phyloP scores from a whole-genome alignment of 1,284 basidiomycete genomes.

The Megacollybia platyphylla region DNA sequence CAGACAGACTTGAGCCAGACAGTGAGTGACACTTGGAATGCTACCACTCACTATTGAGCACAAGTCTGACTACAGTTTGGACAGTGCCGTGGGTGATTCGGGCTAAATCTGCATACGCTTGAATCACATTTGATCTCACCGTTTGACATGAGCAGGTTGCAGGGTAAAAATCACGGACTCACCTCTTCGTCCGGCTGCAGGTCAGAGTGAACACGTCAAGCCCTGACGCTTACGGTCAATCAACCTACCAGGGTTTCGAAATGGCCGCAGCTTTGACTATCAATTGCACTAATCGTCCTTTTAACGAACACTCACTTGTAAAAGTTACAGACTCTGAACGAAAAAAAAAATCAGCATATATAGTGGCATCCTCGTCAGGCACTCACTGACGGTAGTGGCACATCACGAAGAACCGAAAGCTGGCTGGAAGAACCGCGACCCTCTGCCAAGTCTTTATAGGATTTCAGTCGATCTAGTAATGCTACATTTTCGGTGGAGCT shows the following conservation, averaged over 20 bases:
- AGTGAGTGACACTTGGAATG: background rate
- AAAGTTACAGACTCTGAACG: constrained; percentile 33
- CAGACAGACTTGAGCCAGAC: background rate
- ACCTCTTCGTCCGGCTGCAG: constrained; percentile 54
- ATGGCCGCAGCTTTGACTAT: constrained; percentile 40
- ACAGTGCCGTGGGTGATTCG: constrained; percentile 39
- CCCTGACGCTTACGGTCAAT: constrained; percentile 4
- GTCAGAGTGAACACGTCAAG: constrained; percentile 3
- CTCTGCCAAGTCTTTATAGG: background rate
- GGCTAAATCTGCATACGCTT: constrained; percentile 52
- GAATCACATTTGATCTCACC: constrained; percentile 51
- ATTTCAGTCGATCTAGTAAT: background rate
- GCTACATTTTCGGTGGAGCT: no score
- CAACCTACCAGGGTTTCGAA: constrained; percentile 36
- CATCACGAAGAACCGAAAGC: constrained; percentile 15
- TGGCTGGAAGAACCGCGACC: background rate
- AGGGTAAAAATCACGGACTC: constrained; percentile 6
- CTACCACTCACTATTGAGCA: constrained; percentile 55
- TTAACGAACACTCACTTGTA: constrained; percentile 26
- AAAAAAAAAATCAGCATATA: constrained; percentile 4
- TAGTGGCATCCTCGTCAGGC: background rate
- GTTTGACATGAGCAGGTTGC: constrained; percentile 5
- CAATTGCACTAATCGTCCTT: background rate
- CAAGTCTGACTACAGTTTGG: constrained; percentile 43
- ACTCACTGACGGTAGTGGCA: constrained; percentile 32